Evolutionary conservation across 257 asterid species (phyloP).

Genomic region (Oldenlandia corymbosa): DNA sequence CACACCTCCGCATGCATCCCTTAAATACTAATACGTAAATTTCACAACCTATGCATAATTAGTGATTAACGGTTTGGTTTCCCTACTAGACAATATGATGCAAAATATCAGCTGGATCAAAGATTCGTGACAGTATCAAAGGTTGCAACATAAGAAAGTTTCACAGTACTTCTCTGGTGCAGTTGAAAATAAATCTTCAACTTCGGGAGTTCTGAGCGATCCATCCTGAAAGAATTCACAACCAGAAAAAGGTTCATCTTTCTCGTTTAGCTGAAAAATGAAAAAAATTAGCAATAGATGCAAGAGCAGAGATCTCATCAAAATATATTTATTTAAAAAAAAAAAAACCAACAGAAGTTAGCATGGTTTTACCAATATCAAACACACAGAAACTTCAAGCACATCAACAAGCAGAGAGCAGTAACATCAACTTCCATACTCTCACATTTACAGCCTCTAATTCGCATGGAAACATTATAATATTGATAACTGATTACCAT

Average conservation of each 20-base stretch:
- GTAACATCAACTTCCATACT: not conserved
- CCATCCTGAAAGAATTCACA: slow-evolving; percentile 67
- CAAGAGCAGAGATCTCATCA: not conserved
- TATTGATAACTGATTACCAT: not conserved
- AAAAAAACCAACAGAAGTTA: not conserved
- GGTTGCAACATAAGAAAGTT: slow-evolving; percentile 12
- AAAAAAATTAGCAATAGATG: slow-evolving; percentile 10
- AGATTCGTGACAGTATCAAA: not conserved
- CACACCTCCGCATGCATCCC: not conserved
- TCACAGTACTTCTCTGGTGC: slow-evolving; percentile 91
- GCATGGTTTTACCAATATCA: not conserved
- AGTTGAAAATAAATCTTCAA: slow-evolving; percentile 92
- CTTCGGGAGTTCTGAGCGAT: slow-evolving; percentile 70
- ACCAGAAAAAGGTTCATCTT: slow-evolving; percentile 19
- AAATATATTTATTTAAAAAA: not conserved
- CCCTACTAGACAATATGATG: not conserved
- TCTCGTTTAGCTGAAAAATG: slow-evolving; percentile 4
- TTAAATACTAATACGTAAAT: no score
- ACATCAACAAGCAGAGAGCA: not conserved
- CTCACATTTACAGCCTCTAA: not conserved
- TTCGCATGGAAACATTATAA: not conserved
- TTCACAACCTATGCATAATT: not conserved
- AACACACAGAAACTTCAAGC: not conserved
- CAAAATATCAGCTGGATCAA: not conserved
- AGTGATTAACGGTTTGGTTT: not conserved